Percentiles rank a stretch among this genome's conserved stretches.
Conservation (phyloP, 208 protist genomes). For the Angomonas ambiguus region DNA sequence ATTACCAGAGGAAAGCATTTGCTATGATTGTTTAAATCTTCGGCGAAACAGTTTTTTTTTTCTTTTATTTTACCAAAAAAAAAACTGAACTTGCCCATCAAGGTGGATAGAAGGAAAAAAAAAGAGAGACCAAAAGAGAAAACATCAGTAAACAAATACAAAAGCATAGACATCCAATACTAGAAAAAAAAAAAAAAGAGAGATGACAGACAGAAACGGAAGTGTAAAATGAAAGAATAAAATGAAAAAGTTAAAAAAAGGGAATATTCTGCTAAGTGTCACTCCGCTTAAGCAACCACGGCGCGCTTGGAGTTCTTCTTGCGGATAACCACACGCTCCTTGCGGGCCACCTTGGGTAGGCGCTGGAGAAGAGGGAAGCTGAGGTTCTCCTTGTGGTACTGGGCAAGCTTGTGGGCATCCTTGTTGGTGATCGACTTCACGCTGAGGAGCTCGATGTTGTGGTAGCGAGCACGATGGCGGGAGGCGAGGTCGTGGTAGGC, state of each 20-base stretch:
- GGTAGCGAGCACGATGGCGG: conserved; percentile 93
- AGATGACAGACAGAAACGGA: too few relatives aligned
- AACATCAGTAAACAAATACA: too few relatives aligned
- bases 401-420: conserved; percentile 74
- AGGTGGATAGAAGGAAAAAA: conserved; percentile 9
- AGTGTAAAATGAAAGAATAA: neutral
- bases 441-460: conserved; percentile 96
- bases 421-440: conserved; percentile 87
- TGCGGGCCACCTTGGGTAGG: conserved; percentile 67
- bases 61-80: conserved; percentile 15
- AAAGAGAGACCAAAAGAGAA: neutral
- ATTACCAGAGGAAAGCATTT: too few relatives aligned
- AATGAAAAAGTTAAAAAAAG: conserved; percentile 78
- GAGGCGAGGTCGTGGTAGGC: conserved; percentile 97
- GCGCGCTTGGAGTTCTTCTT: conserved; percentile 84
- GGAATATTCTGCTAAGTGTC: conserved; percentile 1
- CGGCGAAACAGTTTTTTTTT: neutral
- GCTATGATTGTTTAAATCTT: neutral
- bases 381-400: conserved; percentile 91
- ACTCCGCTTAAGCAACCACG: conserved; percentile 49
- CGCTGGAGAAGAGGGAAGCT: conserved; percentile 96
- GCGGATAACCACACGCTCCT: conserved; percentile 78
- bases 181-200: too few relatives aligned
- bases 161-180: too few relatives aligned
- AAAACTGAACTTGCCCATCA: conserved; percentile 7